Evolutionary conservation across 108 stramenopile genomes (phyloP).

Genomic region (Stephanodiscus triporus): DNA sequence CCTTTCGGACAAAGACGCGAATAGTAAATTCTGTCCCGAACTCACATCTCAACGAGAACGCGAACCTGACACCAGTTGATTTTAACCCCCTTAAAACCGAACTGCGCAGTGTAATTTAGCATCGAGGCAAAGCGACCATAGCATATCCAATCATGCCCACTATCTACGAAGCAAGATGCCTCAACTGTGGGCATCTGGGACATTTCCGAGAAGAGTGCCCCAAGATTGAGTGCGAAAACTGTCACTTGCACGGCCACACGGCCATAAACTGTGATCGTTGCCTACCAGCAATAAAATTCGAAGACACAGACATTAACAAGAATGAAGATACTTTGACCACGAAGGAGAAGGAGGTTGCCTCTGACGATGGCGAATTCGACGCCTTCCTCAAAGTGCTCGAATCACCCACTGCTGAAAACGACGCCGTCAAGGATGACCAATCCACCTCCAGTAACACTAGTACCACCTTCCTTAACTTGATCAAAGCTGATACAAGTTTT

Average conservation of each 20-base stretch:
- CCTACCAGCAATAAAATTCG: slow-evolving; percentile 9
- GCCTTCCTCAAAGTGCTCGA: not conserved
- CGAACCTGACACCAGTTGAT: not conserved
- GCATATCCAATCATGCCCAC: slow-evolving; percentile 35
- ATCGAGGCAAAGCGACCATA: no score
- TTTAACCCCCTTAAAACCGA: no score
- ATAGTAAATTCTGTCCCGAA: no score
- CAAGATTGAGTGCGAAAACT: slow-evolving; percentile 15
- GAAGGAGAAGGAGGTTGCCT: not conserved
- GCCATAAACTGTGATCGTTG: slow-evolving; percentile 8
- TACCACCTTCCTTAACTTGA: not conserved
- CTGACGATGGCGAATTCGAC: not conserved
- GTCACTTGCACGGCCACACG: slow-evolving; percentile 16
- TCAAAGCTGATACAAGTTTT: not conserved
- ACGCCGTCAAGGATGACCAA: slow-evolving; percentile 5
- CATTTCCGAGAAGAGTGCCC: slow-evolving; percentile 19
- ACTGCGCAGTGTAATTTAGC: no score
- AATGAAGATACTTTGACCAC: not conserved
- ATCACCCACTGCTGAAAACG: not conserved
- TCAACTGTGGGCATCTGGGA: slow-evolving; percentile 28
- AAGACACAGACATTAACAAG: not conserved
- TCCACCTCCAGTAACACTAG: not conserved
- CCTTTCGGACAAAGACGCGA: no score
- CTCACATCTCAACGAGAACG: not conserved
- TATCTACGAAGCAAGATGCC: slow-evolving; percentile 33